Percentiles rank a stretch among this genome's conserved stretches.
Conservation (phyloP, 495 filamentous ascomycete genomes). For the Penicillium daleae region DNA sequence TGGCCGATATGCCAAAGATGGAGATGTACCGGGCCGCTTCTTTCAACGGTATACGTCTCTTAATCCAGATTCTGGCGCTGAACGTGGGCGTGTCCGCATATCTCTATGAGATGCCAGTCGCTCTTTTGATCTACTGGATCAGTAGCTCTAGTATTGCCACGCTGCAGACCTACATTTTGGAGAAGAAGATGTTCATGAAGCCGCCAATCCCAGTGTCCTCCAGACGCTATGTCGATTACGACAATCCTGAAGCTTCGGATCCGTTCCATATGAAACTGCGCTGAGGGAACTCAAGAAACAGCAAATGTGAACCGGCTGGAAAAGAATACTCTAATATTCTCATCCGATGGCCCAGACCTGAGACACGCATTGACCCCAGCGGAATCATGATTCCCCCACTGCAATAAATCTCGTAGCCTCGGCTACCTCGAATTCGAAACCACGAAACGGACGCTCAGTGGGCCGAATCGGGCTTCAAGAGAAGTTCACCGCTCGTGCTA, state of each 20-base stretch:
- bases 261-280: constrained; percentile 27
- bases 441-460: background rate
- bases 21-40: constrained; percentile 29
- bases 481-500: background rate
- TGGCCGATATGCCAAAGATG: constrained; percentile 32
- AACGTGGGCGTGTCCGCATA: constrained; percentile 38
- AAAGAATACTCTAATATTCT: background rate
- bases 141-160: constrained; percentile 51
- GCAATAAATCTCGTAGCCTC: background rate
- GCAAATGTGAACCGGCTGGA: background rate
- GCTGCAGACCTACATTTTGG: constrained; percentile 40
- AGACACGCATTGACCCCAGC: background rate
- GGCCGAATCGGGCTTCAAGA: background rate
- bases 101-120: constrained; percentile 56
- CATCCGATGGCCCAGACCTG: background rate
- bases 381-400: background rate
- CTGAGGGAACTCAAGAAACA: background rate
- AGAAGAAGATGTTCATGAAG: constrained; percentile 40
- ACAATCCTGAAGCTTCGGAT: constrained; percentile 16
- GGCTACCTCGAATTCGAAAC: background rate
- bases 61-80: constrained; percentile 38
- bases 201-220: constrained; percentile 28
- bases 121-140: constrained; percentile 76
- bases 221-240: constrained; percentile 22
- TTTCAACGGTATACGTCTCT: constrained; percentile 25